These are phyloP conservation scores for Penstemon davidsonii DNA, from an alignment of 257 asterid species.

Conservation along the genomic window DNA sequence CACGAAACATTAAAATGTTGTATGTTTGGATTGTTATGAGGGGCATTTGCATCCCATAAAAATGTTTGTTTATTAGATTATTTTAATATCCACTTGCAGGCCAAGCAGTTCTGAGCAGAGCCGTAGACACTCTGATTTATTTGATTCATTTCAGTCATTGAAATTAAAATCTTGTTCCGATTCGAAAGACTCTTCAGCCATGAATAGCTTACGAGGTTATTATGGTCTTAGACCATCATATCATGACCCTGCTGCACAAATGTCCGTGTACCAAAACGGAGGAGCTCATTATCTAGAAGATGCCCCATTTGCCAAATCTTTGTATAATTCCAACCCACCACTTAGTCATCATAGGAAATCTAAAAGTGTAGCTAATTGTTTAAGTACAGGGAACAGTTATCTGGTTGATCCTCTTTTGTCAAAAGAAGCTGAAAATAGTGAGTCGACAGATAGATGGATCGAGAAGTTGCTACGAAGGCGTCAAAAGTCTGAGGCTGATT, in stretches of 20 bases:
- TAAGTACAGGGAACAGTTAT: slow-evolving; percentile 46
- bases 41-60: too few species aligned
- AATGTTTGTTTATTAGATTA: slow-evolving; percentile 12
- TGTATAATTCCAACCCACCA: slow-evolving; percentile 45
- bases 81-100: slow-evolving; percentile 42
- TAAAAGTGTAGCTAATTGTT: slow-evolving; percentile 60
- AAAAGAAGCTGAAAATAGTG: slow-evolving; percentile 41
- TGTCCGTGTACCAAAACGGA: slow-evolving; percentile 51
- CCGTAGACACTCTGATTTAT: slow-evolving; percentile 64
- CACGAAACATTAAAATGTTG: too few species aligned
- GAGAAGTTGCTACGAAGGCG: slow-evolving; percentile 62
- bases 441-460: slow-evolving; percentile 45
- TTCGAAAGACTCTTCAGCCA: slow-evolving; percentile 59
- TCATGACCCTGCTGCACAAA: slow-evolving; percentile 37
- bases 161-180: slow-evolving; percentile 58
- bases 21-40: too few species aligned
- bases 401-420: slow-evolving; percentile 35
- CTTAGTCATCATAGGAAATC: slow-evolving; percentile 67
- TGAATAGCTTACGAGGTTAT: slow-evolving; percentile 71
- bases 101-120: slow-evolving; percentile 53
- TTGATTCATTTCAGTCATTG: slow-evolving; percentile 78
- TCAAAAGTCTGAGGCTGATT: slow-evolving; percentile 62
- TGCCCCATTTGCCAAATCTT: slow-evolving; percentile 36
- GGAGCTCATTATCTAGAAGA: slow-evolving; percentile 53
- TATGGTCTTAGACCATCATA: slow-evolving; percentile 56